Percentiles rank a stretch among this genome's conserved stretches.
phyloP scores from a whole-genome alignment of 2,329 filamentous ascomycete species.

The Sclerotinia trifoliorum region DNA sequence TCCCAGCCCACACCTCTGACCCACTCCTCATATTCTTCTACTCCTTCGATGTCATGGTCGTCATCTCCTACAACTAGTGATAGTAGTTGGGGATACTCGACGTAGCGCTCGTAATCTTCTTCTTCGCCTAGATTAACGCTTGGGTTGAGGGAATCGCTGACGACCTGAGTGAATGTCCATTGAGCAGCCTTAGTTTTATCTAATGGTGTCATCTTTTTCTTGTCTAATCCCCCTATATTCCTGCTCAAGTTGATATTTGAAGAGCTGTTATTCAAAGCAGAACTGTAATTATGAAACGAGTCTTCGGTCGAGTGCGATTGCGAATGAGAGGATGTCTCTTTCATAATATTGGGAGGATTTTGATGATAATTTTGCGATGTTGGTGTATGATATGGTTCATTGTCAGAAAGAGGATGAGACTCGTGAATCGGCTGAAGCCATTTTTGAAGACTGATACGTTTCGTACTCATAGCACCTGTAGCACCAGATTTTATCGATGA shows the following conservation, averaged over 20 bases:
- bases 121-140: slow-evolving; percentile 73
- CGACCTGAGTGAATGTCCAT: slow-evolving; percentile 84
- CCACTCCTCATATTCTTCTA: slow-evolving; percentile 78
- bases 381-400: not conserved
- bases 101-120: slow-evolving; percentile 84
- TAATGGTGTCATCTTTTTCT: slow-evolving; percentile 56
- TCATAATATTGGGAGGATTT: slow-evolving; percentile 55
- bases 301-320: slow-evolving; percentile 21
- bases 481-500: slow-evolving; percentile 45
- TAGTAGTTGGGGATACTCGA: slow-evolving; percentile 84
- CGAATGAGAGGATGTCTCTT: slow-evolving; percentile 40
- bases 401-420: slow-evolving; percentile 28
- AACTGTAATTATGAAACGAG: slow-evolving; percentile 15
- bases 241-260: slow-evolving; percentile 35
- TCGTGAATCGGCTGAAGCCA: slow-evolving; percentile 56
- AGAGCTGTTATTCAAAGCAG: not conserved
- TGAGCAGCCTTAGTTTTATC: slow-evolving; percentile 83
- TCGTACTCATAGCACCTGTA: slow-evolving; percentile 43
- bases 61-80: slow-evolving; percentile 71
- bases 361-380: slow-evolving; percentile 13
- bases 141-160: slow-evolving; percentile 82
- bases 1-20: slow-evolving; percentile 52
- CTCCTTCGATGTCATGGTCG: slow-evolving; percentile 56
- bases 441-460: slow-evolving; percentile 56
- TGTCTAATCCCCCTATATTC: slow-evolving; percentile 34